Evolutionary conservation across 371 early-diverging fungal species (phyloP).

Genomic region (Ordospora pajunii): DNA sequence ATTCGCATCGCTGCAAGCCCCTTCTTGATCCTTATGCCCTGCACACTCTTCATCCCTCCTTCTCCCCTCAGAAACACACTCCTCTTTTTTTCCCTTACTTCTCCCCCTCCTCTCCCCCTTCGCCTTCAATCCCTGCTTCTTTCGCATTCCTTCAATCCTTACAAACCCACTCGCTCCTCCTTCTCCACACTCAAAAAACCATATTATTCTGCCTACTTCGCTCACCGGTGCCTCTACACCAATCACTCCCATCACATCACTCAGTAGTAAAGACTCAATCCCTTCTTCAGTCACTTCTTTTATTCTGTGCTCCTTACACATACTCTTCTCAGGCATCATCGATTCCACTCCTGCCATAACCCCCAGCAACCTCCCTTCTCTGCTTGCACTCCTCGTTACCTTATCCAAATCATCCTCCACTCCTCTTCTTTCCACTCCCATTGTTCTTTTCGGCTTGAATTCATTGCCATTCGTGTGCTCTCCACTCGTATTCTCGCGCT

Average conservation of each 20-base stretch:
- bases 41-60: conserved; percentile 4
- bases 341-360: no score
- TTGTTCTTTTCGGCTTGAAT: no score
- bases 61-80: not conserved
- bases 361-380: no score
- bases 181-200: not conserved
- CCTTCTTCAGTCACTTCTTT: not conserved
- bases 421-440: no score
- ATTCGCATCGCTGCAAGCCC: not conserved
- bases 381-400: no score
- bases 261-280: not conserved
- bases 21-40: not conserved
- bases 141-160: conserved; percentile 12
- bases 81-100: not conserved
- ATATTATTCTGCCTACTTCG: not conserved
- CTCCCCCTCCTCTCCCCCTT: not conserved
- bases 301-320: no score
- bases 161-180: conserved; percentile 9
- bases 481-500: no score
- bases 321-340: no score
- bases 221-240: not conserved
- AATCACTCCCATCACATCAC: not conserved
- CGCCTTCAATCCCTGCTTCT: not conserved
- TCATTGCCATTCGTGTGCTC: no score
- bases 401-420: no score